Evolutionary conservation across 2,329 filamentous ascomycete species (phyloP), one percentile per base, ranked within the genome.

Genomic region (Aspergillus phoenicis): DNA sequence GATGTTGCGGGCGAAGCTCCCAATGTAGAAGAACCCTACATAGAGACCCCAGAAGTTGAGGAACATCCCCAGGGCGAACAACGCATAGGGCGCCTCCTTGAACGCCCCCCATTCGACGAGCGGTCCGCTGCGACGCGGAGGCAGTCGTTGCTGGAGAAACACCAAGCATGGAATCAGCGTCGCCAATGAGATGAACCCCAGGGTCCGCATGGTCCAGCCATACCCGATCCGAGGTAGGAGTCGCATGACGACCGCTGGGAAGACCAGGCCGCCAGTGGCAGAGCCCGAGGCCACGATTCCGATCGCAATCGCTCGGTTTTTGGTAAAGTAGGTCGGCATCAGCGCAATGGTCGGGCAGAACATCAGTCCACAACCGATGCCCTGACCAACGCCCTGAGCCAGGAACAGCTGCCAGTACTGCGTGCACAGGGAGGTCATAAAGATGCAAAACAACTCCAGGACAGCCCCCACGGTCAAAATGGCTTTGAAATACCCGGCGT

Each of bases 241-340:
- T 57, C 86, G 82, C 67, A 82, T 78, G 1, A 84, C 79, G 17
- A 86, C 80, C 1, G 85, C 78, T 0, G 88, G 87, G 68, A 88
- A 91, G 2, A 90, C 79, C 22, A 89, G 76, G 0, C 87, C 87
- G 1, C 88, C 89, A 0, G 84, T 84, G 0, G 82, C 83, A 26
- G 85, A 85, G 1, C 89, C 89, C 0, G 82, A 83, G 0, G 86
- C 85, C 8, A 81, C 81, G 7, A 88, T 79, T 0, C 85, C 85
- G 17, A 90, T 79, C 0, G 87, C 88, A 2, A 89, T 75, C 0
- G 82, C 82, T 4, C 84, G 80, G n/a, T 83, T 83, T n/a, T 73
- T 82, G 8, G 78, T 78, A 65, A 90, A 91, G 58, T 88, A 89
- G 0, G 85, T 87, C 13, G 84, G 79, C 8, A 86, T 75, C 22